These are phyloP conservation scores for Chlamydomonas incerta DNA, from an alignment of 139 green algal species.

Conservation along the genomic window DNA sequence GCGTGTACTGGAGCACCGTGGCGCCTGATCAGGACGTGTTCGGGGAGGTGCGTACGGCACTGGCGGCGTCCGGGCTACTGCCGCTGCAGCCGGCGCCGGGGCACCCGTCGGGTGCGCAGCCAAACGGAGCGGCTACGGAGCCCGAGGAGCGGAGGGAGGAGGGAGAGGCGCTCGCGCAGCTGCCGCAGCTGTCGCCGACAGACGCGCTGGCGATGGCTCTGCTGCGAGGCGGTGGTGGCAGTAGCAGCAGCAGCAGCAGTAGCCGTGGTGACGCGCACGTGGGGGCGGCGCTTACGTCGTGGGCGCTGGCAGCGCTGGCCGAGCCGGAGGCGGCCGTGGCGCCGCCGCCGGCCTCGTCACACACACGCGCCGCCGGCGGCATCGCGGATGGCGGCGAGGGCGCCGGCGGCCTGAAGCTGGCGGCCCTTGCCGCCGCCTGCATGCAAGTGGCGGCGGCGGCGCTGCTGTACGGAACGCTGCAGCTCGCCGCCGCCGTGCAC, in stretches of 20 bases:
- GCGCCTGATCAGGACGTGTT: background rate
- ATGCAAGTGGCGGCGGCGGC: slow-evolving; percentile 20
- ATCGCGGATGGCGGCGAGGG: background rate
- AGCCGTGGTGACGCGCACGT: background rate
- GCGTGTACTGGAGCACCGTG: slow-evolving; percentile 58
- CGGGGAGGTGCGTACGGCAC: background rate
- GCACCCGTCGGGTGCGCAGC: too few species aligned
- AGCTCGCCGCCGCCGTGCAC: slow-evolving; percentile 3
- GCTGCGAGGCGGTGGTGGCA: background rate
- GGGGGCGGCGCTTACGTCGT: background rate
- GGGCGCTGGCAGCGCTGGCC: slow-evolving; percentile 15
- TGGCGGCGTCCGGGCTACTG: background rate
- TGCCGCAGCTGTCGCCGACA: background rate
- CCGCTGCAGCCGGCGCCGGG: background rate
- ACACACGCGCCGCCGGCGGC: too few species aligned
- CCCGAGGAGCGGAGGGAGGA: background rate
- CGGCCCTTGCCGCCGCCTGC: background rate
- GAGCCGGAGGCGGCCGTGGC: too few species aligned
- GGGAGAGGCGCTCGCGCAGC: background rate
- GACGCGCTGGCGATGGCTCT: slow-evolving; percentile 12
- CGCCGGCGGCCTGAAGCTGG: background rate
- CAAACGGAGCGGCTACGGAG: too few species aligned
- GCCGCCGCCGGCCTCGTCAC: too few species aligned
- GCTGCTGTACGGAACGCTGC: slow-evolving; percentile 13
- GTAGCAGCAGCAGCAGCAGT: slow-evolving; percentile 12